phyloP scores from a whole-genome alignment of 176 grass and related monocot species.

The Rhynchospora breviuscula region DNA sequence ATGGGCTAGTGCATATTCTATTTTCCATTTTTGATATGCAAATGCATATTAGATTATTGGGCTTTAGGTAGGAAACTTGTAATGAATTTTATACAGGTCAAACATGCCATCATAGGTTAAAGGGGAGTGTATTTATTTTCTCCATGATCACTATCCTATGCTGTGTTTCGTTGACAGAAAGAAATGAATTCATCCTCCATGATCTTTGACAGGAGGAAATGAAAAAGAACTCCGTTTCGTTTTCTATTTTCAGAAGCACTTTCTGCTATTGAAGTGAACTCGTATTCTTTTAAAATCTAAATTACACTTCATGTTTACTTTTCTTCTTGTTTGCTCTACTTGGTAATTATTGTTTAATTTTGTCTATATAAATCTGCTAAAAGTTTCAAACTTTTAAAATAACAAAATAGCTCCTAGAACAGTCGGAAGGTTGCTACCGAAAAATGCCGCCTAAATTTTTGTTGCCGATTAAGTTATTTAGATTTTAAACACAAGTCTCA shows the following conservation, averaged over 20 bases:
- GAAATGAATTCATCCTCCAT: too few relatives aligned
- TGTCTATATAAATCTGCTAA: background rate
- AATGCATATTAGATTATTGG: background rate
- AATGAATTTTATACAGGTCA: background rate
- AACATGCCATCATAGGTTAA: background rate
- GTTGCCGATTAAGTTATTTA: background rate
- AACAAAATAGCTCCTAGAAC: background rate
- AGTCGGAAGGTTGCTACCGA: background rate
- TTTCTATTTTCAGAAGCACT: background rate
- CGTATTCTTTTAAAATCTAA: background rate
- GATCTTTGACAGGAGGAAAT: background rate
- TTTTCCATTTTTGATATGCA: background rate
- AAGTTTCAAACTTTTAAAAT: background rate
- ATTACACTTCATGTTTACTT: background rate
- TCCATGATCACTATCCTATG: background rate
- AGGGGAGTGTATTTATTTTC: too few relatives aligned
- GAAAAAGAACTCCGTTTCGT: background rate
- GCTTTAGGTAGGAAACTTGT: background rate
- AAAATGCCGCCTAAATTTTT: background rate
- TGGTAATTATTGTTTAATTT: background rate
- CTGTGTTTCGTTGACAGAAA: background rate
- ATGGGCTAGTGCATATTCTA: too few relatives aligned
- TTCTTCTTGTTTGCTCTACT: background rate
- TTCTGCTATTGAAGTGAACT: background rate
- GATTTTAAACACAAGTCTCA: background rate